Percentiles rank a stretch among this genome's conserved stretches.
Evolutionary conservation across 2,329 filamentous ascomycete species (phyloP).

Genomic region (Fusarium sp.): DNA sequence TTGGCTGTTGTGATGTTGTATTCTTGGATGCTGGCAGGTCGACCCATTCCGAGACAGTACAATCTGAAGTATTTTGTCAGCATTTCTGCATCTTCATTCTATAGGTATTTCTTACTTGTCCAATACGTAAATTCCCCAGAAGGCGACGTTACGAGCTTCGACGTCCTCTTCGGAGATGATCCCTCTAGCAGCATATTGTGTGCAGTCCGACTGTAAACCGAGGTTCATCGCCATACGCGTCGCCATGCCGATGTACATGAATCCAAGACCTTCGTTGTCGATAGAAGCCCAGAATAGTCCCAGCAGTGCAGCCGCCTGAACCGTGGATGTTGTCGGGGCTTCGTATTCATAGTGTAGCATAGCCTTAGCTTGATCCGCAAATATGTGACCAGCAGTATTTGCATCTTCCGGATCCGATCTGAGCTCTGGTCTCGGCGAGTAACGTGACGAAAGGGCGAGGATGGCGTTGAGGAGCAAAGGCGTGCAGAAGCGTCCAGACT

Average conservation of each 20-base stretch:
- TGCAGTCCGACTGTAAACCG: conserved; percentile 36
- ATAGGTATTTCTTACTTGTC: too few relatives aligned
- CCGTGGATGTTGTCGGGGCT: conserved; percentile 17
- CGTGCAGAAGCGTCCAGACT: conserved; percentile 14
- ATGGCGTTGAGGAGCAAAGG: conserved; percentile 20
- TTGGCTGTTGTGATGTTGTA: background rate
- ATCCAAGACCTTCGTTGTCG: background rate
- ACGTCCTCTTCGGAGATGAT: background rate
- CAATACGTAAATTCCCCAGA: background rate
- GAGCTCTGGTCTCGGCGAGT: conserved; percentile 11
- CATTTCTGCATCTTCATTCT: too few relatives aligned
- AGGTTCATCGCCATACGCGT: conserved; percentile 24
- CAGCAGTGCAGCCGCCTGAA: conserved; percentile 18
- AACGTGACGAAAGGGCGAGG: conserved; percentile 16
- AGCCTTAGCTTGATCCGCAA: conserved; percentile 17
- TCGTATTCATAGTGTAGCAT: conserved; percentile 23
- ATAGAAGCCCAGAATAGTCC: background rate
- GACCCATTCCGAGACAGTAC: background rate
- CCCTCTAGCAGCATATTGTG: conserved; percentile 14
- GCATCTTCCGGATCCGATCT: conserved; percentile 13
- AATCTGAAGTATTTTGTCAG: background rate
- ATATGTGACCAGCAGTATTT: conserved; percentile 17
- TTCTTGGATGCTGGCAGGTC: background rate
- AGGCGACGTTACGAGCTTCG: background rate
- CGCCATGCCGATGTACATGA: conserved; percentile 13